phyloP scores from a whole-genome alignment of 352 stramenopile species.

The Phytopythium boreale region DNA sequence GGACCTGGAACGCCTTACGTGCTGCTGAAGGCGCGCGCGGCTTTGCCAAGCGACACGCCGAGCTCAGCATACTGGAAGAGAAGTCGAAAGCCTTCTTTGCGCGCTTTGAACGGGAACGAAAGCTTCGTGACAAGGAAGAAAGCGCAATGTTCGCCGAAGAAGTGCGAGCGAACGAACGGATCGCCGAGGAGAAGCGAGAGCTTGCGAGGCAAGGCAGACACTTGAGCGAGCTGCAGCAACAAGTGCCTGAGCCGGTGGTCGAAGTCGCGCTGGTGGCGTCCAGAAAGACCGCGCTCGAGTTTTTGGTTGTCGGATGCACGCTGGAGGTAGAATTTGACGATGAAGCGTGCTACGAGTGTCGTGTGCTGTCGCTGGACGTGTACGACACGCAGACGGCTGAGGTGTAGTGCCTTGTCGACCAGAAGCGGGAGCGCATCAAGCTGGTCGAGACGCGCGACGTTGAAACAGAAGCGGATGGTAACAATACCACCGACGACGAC shows the following conservation, averaged over 20 bases:
- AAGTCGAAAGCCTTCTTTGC: slow-evolving; percentile 45
- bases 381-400: slow-evolving; percentile 63
- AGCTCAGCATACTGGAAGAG: slow-evolving; percentile 61
- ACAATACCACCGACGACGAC: neutral
- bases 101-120: slow-evolving; percentile 40
- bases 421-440: slow-evolving; percentile 63
- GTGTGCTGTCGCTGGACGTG: slow-evolving; percentile 49
- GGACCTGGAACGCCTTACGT: slow-evolving; percentile 55
- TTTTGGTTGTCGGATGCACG: slow-evolving; percentile 43
- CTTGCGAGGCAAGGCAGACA: slow-evolving; percentile 32
- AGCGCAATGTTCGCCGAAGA: slow-evolving; percentile 50
- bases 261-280: slow-evolving; percentile 46
- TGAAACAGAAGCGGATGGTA: slow-evolving; percentile 15
- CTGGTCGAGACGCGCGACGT: slow-evolving; percentile 37
- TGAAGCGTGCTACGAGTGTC: slow-evolving; percentile 65
- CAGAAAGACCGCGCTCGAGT: slow-evolving; percentile 62
- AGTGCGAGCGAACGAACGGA: slow-evolving; percentile 29
- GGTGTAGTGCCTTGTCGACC: slow-evolving; percentile 57
- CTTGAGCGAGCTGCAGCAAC: slow-evolving; percentile 60
- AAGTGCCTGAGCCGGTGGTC: slow-evolving; percentile 53
- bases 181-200: slow-evolving; percentile 38
- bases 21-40: slow-evolving; percentile 69
- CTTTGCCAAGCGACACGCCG: slow-evolving; percentile 61
- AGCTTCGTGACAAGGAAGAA: slow-evolving; percentile 43
- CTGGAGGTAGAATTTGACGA: slow-evolving; percentile 76